These are phyloP conservation scores for Helicocarpus griseus DNA, from an alignment of 2,329 filamentous ascomycete species.

Conservation along the genomic window DNA sequence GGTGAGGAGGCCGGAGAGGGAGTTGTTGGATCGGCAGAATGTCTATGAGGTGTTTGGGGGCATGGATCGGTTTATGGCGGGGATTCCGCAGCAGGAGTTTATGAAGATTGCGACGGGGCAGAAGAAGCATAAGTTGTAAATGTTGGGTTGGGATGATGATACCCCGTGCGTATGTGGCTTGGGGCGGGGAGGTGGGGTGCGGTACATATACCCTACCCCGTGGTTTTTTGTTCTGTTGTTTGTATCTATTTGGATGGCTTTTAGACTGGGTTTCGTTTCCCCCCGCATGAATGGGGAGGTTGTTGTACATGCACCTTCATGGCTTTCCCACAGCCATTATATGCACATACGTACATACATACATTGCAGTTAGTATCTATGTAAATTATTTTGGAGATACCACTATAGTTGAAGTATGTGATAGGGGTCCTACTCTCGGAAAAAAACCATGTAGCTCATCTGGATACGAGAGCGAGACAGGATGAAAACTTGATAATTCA, in stretches of 20 bases:
- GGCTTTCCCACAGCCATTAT: too few species aligned
- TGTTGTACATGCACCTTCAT: too few species aligned
- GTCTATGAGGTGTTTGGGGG: slow-evolving; percentile 79
- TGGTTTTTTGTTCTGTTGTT: not conserved
- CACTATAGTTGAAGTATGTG: too few species aligned
- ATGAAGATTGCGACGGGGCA: slow-evolving; percentile 71
- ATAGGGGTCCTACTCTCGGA: not conserved
- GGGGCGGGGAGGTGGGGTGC: not conserved
- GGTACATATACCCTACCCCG: not conserved
- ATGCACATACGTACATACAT: too few species aligned
- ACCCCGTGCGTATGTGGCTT: too few species aligned
- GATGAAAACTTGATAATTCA: not conserved
- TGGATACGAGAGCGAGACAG: too few species aligned
- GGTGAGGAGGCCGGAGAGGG: slow-evolving; percentile 63
- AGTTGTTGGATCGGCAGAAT: slow-evolving; percentile 65
- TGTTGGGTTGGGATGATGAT: not conserved
- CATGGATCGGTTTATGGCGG: slow-evolving; percentile 66
- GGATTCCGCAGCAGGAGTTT: slow-evolving; percentile 83
- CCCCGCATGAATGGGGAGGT: too few species aligned
- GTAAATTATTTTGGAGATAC: too few species aligned
- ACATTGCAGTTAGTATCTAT: too few species aligned
- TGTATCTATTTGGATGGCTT: not conserved
- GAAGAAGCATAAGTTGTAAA: slow-evolving; percentile 87
- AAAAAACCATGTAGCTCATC: not conserved
- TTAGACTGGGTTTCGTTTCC: too few species aligned